A percentile compares a stretch with the other conserved stretches of the same genome.
These are phyloP conservation scores for Buddleja alternifolia DNA, from an alignment of 257 asterid species.

Conservation along the genomic window DNA sequence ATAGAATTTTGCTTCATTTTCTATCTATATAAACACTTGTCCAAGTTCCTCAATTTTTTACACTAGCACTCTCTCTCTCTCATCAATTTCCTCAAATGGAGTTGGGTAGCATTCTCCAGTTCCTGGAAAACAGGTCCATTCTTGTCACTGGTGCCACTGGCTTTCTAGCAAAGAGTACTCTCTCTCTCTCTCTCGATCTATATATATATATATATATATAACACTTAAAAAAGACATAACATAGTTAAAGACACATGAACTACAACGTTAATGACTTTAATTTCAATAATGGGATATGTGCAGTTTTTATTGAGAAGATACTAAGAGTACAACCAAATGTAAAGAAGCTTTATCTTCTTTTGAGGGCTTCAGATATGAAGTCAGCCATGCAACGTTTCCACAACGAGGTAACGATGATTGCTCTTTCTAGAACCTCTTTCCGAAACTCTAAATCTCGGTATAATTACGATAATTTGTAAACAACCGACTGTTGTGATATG, in stretches of 20 bases:
- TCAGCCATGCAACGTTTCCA: conserved; percentile 58
- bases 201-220: no score
- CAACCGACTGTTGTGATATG: no score
- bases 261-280: no score
- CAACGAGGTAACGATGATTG: conserved; percentile 57
- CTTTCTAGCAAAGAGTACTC: conserved; percentile 32
- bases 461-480: no score
- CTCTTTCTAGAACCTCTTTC: no score
- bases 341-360: conserved; percentile 61
- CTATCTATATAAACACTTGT: no score
- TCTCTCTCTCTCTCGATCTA: not conserved
- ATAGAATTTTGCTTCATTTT: no score
- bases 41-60: no score
- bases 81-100: conserved; percentile 22
- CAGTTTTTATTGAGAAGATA: conserved; percentile 68
- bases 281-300: conserved; percentile 6
- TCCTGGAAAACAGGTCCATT: conserved; percentile 33
- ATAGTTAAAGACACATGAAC: no score
- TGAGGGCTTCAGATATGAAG: conserved; percentile 55
- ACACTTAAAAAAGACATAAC: no score
- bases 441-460: not conserved
- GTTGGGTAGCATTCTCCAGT: conserved; percentile 31
- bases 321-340: conserved; percentile 69
- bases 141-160: conserved; percentile 44
- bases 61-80: no score